A percentile compares a stretch with the other conserved stretches of the same genome.
These are phyloP conservation scores for Pyrenophora seminiperda DNA, from an alignment of 2,329 filamentous ascomycete species.

Conservation along the genomic window DNA sequence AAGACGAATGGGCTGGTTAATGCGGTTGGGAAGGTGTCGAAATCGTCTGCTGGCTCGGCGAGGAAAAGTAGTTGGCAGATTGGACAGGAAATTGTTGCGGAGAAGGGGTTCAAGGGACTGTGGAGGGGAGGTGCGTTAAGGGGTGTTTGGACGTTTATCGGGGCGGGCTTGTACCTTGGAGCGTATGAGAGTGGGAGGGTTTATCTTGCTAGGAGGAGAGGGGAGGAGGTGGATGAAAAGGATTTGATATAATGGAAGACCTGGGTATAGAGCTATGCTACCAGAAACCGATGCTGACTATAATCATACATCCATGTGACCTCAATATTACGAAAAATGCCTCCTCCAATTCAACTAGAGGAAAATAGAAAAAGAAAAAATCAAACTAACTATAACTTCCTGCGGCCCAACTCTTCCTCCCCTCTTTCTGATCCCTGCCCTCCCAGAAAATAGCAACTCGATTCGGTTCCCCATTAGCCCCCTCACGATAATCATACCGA, in stretches of 20 bases:
- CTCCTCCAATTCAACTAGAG: too few relatives aligned
- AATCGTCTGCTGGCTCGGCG: conserved; percentile 1
- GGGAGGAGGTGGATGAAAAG: conserved; percentile 47
- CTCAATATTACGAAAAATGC: too few relatives aligned
- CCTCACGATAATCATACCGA: conserved; percentile 39
- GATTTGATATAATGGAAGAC: conserved; percentile 27
- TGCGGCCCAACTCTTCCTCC: conserved; percentile 35
- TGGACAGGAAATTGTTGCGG: conserved; percentile 66
- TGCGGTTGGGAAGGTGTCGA: conserved; percentile 50
- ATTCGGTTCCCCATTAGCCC: conserved; percentile 32
- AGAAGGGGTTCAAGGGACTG: conserved; percentile 73
- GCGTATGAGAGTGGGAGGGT: conserved; percentile 80
- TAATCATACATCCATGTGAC: not conserved
- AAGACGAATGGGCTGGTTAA: conserved; percentile 41
- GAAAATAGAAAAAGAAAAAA: too few relatives aligned
- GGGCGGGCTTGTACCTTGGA: conserved; percentile 82
- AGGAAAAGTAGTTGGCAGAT: conserved; percentile 60
- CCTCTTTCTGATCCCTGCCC: conserved; percentile 29
- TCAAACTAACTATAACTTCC: conserved; percentile 27
- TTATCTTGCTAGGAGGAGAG: conserved; percentile 53
- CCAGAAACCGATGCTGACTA: too few relatives aligned
- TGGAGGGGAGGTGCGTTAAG: conserved; percentile 78
- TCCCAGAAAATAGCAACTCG: conserved; percentile 36
- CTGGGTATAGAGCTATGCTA: too few relatives aligned
- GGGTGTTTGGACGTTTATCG: conserved; percentile 79